Conservation (phyloP, 2,329 filamentous ascomycete species). For the Nemania bipapillata region DNA sequence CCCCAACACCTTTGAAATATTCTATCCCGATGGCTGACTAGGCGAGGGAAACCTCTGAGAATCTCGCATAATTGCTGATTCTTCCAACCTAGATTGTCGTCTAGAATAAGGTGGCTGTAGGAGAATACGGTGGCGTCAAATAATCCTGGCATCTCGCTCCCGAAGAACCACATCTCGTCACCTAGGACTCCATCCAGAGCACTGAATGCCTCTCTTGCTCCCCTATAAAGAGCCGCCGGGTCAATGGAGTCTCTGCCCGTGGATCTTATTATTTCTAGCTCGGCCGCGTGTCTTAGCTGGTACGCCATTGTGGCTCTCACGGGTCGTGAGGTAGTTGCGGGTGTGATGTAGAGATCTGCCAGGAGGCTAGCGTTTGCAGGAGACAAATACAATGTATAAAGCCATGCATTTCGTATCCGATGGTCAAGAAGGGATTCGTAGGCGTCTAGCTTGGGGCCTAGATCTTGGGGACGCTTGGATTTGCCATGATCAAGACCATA, state of each 20-base stretch:
- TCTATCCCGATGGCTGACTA: slow-evolving; percentile 73
- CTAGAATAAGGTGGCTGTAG: slow-evolving; percentile 84
- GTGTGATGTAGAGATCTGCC: slow-evolving; percentile 74
- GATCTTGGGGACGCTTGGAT: slow-evolving; percentile 58
- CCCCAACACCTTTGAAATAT: slow-evolving; percentile 64
- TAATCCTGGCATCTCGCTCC: slow-evolving; percentile 66
- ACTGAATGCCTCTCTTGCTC: slow-evolving; percentile 59
- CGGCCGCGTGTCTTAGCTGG: slow-evolving; percentile 78
- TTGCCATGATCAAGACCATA: slow-evolving; percentile 69
- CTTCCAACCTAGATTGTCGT: slow-evolving; percentile 71
- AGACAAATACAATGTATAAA: slow-evolving; percentile 84
- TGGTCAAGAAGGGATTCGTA: slow-evolving; percentile 82
- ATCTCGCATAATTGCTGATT: slow-evolving; percentile 69
- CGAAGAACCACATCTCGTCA: slow-evolving; percentile 62
- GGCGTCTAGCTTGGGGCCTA: slow-evolving; percentile 72
- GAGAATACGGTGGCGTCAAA: slow-evolving; percentile 92
- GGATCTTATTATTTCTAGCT: slow-evolving; percentile 75
- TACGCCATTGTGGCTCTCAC: slow-evolving; percentile 72
- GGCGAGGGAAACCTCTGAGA: slow-evolving; percentile 66
- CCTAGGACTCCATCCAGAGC: slow-evolving; percentile 60
- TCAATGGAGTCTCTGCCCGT: slow-evolving; percentile 55
- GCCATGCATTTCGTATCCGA: slow-evolving; percentile 85
- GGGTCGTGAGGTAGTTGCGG: slow-evolving; percentile 67
- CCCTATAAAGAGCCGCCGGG: slow-evolving; percentile 55
- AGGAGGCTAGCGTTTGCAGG: slow-evolving; percentile 75